These are phyloP conservation scores for Lentinus tigrinus DNA, from an alignment of 768 basidiomycete species.

Conservation along the genomic window DNA sequence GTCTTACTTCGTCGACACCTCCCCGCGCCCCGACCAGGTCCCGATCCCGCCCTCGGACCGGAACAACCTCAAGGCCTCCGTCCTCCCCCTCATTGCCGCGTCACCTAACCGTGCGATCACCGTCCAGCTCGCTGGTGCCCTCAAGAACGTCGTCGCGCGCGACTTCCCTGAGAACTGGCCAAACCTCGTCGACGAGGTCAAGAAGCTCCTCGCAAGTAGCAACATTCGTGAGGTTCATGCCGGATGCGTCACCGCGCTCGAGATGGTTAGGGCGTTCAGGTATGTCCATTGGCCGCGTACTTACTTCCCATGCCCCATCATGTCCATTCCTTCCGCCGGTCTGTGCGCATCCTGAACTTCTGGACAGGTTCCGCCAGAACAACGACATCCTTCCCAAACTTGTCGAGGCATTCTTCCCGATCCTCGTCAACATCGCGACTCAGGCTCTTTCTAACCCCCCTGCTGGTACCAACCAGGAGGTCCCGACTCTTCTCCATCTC, in stretches of 20 bases:
- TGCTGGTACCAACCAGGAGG: conserved; percentile 59
- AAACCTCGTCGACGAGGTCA: conserved; percentile 63
- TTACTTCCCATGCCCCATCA: background rate
- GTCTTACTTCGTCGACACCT: conserved; percentile 55
- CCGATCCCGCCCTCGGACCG: conserved; percentile 70
- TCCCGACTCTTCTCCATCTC: conserved; percentile 80
- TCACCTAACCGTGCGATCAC: conserved; percentile 68
- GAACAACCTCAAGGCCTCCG: conserved; percentile 62
- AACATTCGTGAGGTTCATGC: conserved; percentile 76
- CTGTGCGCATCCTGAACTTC: background rate
- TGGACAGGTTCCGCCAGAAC: conserved; percentile 66
- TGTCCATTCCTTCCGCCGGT: background rate
- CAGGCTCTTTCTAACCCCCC: conserved; percentile 67
- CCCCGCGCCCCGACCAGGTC: conserved; percentile 55
- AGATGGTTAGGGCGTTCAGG: conserved; percentile 78
- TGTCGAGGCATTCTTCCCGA: conserved; percentile 67
- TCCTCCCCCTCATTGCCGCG: conserved; percentile 68
- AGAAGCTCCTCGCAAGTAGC: conserved; percentile 57
- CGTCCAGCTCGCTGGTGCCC: conserved; percentile 69
- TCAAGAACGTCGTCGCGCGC: conserved; percentile 70
- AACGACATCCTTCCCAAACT: conserved; percentile 58
- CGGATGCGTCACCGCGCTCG: conserved; percentile 75
- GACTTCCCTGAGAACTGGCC: conserved; percentile 85
- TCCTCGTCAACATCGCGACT: conserved; percentile 69
- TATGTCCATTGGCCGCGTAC: conserved; percentile 38